Percentiles rank a stretch among this genome's conserved stretches.
These are phyloP conservation scores for Mycena maculata DNA, from an alignment of 768 basidiomycete species.

Conservation along the genomic window DNA sequence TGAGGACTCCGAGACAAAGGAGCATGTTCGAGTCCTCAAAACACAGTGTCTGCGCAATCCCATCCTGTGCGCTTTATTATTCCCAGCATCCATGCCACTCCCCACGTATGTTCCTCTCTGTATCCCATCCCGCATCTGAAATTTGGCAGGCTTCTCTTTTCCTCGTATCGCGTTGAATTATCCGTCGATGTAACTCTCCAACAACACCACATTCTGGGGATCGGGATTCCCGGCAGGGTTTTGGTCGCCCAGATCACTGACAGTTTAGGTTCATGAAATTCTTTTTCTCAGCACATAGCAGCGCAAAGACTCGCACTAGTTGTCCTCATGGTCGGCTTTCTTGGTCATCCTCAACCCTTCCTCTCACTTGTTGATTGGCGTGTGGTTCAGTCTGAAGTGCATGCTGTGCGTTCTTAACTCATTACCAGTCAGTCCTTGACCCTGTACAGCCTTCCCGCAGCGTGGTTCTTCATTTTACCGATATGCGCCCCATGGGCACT, in stretches of 20 bases:
- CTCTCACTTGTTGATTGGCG: slow-evolving; percentile 1
- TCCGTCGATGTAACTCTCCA: slow-evolving; percentile 1
- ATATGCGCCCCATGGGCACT: slow-evolving; percentile 6
- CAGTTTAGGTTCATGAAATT: not conserved
- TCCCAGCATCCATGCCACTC: not conserved
- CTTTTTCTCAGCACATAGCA: not conserved
- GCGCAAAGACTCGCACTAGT: too few species aligned
- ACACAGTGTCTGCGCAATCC: not conserved
- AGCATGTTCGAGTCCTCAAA: too few species aligned
- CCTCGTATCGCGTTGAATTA: not conserved
- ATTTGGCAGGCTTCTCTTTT: slow-evolving; percentile 2
- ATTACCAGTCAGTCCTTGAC: not conserved
- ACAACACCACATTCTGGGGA: not conserved
- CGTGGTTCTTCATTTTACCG: not conserved
- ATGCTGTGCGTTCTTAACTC: not conserved
- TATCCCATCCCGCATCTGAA: not conserved
- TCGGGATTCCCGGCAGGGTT: slow-evolving; percentile 7
- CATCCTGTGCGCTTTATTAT: not conserved
- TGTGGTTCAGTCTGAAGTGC: not conserved
- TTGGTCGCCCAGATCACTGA: slow-evolving; percentile 6
- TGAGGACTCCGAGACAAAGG: too few species aligned
- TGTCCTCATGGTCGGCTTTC: slow-evolving; percentile 5
- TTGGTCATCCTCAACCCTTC: slow-evolving; percentile 1
- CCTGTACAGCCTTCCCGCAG: not conserved
- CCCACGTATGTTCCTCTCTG: not conserved